Evolutionary conservation across 2,329 filamentous ascomycete species (phyloP), one percentile per base, ranked within the genome.

Genomic region (Xylaria sp.): DNA sequence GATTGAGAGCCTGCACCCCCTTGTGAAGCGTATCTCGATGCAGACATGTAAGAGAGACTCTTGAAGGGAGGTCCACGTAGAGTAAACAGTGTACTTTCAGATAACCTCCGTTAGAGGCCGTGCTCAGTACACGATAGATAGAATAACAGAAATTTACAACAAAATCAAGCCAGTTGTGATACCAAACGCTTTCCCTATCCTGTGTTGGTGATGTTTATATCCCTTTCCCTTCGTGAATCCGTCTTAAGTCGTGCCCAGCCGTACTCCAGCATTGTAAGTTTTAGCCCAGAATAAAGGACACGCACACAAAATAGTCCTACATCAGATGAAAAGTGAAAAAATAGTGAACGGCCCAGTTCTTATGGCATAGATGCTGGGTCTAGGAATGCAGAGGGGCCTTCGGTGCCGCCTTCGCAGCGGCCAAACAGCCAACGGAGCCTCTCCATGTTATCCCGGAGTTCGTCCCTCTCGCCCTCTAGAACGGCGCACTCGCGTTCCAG

Each of bases 401-500:
- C 68, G 12, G 55, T 25, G 31, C 61, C 66, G 25, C 73, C 71
- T 67, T 78, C 75, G 52, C 73, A 76, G 31, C 75, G 74, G 4
- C 74, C 74, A 18, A 76, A 77, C n/a, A 78, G 55, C 76, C 75
- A 78, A 18, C 73, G 74, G 58, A 81, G 73, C 39, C 75, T 65
- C 67, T 75, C 72, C 69, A 78, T 75, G 59, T 75, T 76, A 23
- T 76, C 74, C 15, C 75, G 68, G 13, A 79, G 72, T 73, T 82
- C 80, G 69, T 79, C 76, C 63, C 79, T 76, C 72, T 82, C 80
- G 60, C 76, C 78, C 73, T 82, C 79, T 41, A 82, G 72, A 54
- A 74, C 74, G 2, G 74, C 73, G 34, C 79, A 80, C 69, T 83
- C 81, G 60, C 77, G 75, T 72, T 83, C 81, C 12, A 85, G 76